phyloP scores from a whole-genome alignment of 495 filamentous ascomycete species.

The Tuber brumale region DNA sequence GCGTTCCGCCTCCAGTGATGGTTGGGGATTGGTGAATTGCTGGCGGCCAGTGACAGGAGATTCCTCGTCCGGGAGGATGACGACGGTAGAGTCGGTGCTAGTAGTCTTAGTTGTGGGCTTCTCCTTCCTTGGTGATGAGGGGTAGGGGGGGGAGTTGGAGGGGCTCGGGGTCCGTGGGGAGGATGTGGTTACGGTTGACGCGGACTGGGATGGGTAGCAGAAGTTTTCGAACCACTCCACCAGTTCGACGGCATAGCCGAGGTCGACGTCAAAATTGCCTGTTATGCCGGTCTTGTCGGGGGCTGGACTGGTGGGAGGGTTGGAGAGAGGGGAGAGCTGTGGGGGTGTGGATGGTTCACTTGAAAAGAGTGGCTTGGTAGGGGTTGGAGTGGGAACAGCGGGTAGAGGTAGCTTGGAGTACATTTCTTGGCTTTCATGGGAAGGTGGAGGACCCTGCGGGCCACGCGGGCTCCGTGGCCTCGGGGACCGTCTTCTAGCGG shows the following conservation, averaged over 20 bases:
- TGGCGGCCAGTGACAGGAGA: not conserved
- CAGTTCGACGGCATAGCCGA: slow-evolving; percentile 17
- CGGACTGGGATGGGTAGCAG: slow-evolving; percentile 3
- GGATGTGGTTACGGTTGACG: not conserved
- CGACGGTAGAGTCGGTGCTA: not conserved
- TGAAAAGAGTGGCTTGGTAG: not conserved
- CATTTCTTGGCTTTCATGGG: slow-evolving; percentile 17
- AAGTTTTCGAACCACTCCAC: slow-evolving; percentile 33
- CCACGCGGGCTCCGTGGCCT: not conserved
- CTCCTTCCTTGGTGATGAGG: not conserved
- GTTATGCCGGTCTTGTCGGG: not conserved
- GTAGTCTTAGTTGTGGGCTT: not conserved
- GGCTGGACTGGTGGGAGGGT: not conserved
- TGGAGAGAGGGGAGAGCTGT: not conserved
- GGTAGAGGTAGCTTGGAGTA: slow-evolving; percentile 26
- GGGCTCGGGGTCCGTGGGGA: not conserved
- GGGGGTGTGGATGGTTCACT: not conserved
- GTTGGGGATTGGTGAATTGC: not conserved
- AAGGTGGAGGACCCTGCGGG: not conserved
- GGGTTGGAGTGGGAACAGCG: slow-evolving; percentile 7
- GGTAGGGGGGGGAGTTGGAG: not conserved
- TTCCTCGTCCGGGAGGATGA: not conserved
- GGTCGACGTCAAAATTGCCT: slow-evolving; percentile 16
- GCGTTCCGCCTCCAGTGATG: not conserved
- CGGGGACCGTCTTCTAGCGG: not conserved